These are phyloP conservation scores for Lolium multiflorum DNA, from an alignment of 176 grass and related monocot species.

Conservation along the genomic window DNA sequence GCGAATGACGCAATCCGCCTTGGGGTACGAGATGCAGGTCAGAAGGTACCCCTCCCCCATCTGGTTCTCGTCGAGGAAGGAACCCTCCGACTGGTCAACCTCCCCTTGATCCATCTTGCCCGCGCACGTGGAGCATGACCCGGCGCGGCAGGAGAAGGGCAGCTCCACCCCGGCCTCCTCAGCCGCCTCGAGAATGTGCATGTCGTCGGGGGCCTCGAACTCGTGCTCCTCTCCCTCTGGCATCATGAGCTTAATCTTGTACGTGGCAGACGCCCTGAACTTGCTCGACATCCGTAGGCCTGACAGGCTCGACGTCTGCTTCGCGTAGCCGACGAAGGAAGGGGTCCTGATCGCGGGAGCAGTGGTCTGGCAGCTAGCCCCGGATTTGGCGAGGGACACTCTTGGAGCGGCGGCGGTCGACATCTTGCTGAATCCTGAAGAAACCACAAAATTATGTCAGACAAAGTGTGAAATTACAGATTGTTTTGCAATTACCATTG, in stretches of 20 bases:
- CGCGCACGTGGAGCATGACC: conserved; percentile 68
- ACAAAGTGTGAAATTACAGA: not conserved
- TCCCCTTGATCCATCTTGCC: conserved; percentile 49
- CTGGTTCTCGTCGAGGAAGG: conserved; percentile 63
- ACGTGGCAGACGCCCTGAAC: conserved; percentile 41
- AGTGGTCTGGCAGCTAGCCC: not conserved
- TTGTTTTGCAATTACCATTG: too few relatives aligned
- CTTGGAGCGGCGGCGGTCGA: conserved; percentile 45
- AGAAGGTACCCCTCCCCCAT: conserved; percentile 60
- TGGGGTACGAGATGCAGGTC: conserved; percentile 68
- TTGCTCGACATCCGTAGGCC: conserved; percentile 24
- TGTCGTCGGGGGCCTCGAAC: conserved; percentile 70
- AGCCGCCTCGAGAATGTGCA: conserved; percentile 69
- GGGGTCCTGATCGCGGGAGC: conserved; percentile 27
- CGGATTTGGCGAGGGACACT: conserved; percentile 35
- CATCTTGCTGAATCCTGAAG: conserved; percentile 19
- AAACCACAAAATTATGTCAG: not conserved
- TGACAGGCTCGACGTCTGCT: not conserved
- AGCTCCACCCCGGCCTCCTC: conserved; percentile 62
- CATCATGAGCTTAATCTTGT: conserved; percentile 62
- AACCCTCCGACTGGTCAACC: conserved; percentile 67
- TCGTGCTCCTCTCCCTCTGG: conserved; percentile 55
- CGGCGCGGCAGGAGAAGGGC: conserved; percentile 61
- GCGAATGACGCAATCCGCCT: conserved; percentile 61
- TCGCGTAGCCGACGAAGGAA: conserved; percentile 9